phyloP scores from a whole-genome alignment of 2,329 filamentous ascomycete species.

The Chaetomium strumarium region DNA sequence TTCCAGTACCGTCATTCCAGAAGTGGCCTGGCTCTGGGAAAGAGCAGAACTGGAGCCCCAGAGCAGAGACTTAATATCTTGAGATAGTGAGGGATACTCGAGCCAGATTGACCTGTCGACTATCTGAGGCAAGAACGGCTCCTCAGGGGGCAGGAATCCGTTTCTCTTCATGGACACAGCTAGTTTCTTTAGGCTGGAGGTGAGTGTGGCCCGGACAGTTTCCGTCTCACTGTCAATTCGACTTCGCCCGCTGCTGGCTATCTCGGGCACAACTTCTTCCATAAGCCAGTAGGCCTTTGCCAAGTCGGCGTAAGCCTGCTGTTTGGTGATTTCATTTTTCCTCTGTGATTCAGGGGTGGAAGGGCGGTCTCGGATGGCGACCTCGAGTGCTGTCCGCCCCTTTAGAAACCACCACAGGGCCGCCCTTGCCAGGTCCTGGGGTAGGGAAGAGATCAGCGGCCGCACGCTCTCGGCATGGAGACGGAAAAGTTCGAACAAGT shows the following conservation, averaged over 20 bases:
- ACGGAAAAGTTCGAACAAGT: constrained; percentile 70
- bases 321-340: constrained; percentile 50
- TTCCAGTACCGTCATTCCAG: constrained; percentile 53
- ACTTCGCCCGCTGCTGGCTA: constrained; percentile 39
- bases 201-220: constrained; percentile 49
- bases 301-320: constrained; percentile 80
- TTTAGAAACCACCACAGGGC: constrained; percentile 87
- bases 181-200: constrained; percentile 65
- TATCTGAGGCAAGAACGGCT: constrained; percentile 64
- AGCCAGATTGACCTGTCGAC: constrained; percentile 80
- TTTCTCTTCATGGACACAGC: constrained; percentile 80
- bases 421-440: constrained; percentile 64
- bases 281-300: constrained; percentile 83
- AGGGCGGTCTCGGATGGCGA: constrained; percentile 60
- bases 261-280: constrained; percentile 47
- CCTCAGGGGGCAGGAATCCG: constrained; percentile 65
- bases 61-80: constrained; percentile 65
- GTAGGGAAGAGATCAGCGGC: constrained; percentile 56
- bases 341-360: constrained; percentile 47
- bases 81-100: constrained; percentile 65
- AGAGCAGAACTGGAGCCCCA: constrained; percentile 53
- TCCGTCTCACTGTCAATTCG: constrained; percentile 43
- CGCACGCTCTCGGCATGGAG: constrained; percentile 70
- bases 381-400: constrained; percentile 70
- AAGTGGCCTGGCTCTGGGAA: constrained; percentile 41